Percentiles rank a stretch among this genome's conserved stretches.
Evolutionary conservation across 495 filamentous ascomycete species (phyloP).

Genomic region (Talaromyces trachyspermus): DNA sequence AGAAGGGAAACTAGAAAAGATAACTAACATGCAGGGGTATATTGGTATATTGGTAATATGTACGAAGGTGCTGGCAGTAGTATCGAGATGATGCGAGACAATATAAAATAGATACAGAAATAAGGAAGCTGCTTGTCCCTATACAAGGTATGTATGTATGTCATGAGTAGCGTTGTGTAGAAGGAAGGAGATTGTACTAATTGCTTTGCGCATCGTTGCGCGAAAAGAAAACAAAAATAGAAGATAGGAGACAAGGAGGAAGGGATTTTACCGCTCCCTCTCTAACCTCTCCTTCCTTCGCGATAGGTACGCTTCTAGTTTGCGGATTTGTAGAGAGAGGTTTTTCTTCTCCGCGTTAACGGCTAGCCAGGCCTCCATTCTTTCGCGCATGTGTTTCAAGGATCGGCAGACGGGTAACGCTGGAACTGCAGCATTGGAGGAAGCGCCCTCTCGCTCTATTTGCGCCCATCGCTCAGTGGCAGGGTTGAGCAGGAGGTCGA

Average conservation of each 20-base stretch:
- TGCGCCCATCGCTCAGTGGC: conserved; percentile 38
- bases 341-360: conserved; percentile 72
- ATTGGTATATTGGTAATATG: too few species aligned
- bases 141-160: too few species aligned
- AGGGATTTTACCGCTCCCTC: conserved; percentile 11
- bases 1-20: too few species aligned
- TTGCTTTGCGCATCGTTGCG: too few species aligned
- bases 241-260: too few species aligned
- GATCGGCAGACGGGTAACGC: conserved; percentile 58
- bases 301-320: conserved; percentile 60
- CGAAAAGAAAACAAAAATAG: background rate
- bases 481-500: conserved; percentile 85
- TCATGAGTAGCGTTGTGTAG: too few species aligned
- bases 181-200: too few species aligned
- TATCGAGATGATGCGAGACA: too few species aligned
- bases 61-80: too few species aligned
- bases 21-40: too few species aligned
- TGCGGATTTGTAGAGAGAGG: conserved; percentile 47
- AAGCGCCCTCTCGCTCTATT: conserved; percentile 51
- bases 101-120: too few species aligned
- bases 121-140: too few species aligned
- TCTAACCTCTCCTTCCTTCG: conserved; percentile 56
- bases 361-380: conserved; percentile 82
- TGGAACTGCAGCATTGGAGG: conserved; percentile 4
- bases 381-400: conserved; percentile 57